A percentile compares a stretch with the other conserved stretches of the same genome.
Conservation (phyloP, 345 rosid genomes). For the Ailanthus altissimus region DNA sequence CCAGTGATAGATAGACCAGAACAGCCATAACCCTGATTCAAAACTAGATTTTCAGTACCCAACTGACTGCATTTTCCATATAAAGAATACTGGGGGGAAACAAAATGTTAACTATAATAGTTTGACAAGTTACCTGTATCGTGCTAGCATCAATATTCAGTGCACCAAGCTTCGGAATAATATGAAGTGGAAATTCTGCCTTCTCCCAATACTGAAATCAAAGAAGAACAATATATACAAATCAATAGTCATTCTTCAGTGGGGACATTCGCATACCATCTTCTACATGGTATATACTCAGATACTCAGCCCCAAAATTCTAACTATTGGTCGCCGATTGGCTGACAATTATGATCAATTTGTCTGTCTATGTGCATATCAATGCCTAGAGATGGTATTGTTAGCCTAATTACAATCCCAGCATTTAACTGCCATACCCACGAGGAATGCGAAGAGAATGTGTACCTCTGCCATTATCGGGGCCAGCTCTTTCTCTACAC, state of each 20-base stretch:
- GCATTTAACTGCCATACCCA: constrained; percentile 7
- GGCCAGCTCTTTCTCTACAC: constrained; percentile 92
- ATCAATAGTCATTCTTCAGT: too few species aligned
- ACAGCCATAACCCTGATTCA: constrained; percentile 84
- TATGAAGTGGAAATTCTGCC: constrained; percentile 90
- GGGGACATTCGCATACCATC: too few species aligned
- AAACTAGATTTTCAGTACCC: constrained; percentile 27
- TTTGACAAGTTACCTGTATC: constrained; percentile 58
- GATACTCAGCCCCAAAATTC: too few species aligned
- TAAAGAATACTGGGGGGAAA: background rate
- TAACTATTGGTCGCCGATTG: too few species aligned
- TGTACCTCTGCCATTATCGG: constrained; percentile 84
- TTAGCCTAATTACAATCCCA: background rate
- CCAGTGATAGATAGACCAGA: constrained; percentile 82
- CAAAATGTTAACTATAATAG: constrained; percentile 1
- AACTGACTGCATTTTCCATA: constrained; percentile 4
- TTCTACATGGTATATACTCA: too few species aligned
- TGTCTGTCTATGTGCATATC: too few species aligned
- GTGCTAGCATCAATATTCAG: constrained; percentile 75
- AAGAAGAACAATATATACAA: background rate
- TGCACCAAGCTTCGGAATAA: constrained; percentile 74
- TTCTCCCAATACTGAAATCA: constrained; percentile 87
- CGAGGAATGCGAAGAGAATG: constrained; percentile 19
- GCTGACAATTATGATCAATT: too few species aligned
- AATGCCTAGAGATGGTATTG: background rate